Evolutionary conservation across 306 rosid species (phyloP).

Genomic region (Sicyos edulis): DNA sequence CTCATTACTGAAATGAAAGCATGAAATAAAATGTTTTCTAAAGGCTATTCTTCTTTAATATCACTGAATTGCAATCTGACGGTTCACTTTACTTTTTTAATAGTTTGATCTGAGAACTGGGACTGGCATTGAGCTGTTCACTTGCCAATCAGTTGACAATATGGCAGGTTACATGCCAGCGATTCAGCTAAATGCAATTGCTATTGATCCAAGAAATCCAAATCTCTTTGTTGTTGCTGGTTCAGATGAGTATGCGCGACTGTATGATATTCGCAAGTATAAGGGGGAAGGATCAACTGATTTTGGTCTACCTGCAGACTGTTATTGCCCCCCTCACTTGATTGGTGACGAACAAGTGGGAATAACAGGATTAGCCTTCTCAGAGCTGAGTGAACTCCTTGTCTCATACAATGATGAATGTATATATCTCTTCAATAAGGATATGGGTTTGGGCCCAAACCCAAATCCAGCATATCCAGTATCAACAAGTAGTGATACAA

Average conservation of each 20-base stretch:
- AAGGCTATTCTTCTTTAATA: not conserved
- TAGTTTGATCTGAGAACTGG: conserved; percentile 91
- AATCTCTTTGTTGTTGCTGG: conserved; percentile 86
- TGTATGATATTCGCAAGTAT: conserved; percentile 80
- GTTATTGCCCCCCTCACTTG: conserved; percentile 74
- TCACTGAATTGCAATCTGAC: conserved; percentile 25
- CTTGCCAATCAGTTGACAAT: conserved; percentile 52
- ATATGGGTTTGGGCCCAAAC: conserved; percentile 78
- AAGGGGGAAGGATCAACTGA: conserved; percentile 69
- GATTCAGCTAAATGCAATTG: conserved; percentile 68
- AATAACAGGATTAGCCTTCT: conserved; percentile 93
- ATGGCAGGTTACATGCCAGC: conserved; percentile 39
- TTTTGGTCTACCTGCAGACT: conserved; percentile 58
- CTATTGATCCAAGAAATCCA: conserved; percentile 93
- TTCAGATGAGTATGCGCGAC: conserved; percentile 66
- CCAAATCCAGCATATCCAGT: conserved; percentile 39
- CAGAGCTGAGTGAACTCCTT: conserved; percentile 87
- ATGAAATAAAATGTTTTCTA: not conserved
- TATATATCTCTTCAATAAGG: conserved; percentile 75
- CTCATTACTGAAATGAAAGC: not conserved
- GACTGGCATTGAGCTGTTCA: conserved; percentile 60
- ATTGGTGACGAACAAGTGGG: conserved; percentile 54
- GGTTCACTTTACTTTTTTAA: conserved; percentile 22
- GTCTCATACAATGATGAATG: conserved; percentile 71
- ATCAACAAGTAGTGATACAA: conserved; percentile 45